Evolutionary conservation across 2,329 filamentous ascomycete species (phyloP).

Genomic region (Trichoderma harzianum): DNA sequence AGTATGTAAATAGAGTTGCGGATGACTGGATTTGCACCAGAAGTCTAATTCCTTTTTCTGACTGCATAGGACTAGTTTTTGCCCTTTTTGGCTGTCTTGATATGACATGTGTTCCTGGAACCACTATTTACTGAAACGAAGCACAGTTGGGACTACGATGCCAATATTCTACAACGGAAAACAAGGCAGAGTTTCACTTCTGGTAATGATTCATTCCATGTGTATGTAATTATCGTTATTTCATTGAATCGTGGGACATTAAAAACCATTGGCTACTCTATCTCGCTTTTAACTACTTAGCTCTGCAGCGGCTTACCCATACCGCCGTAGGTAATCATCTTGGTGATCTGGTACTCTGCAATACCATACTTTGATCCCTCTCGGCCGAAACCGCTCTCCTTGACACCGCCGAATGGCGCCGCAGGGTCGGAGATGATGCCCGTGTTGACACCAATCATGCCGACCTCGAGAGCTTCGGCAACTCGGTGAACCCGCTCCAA

Average conservation of each 20-base stretch:
- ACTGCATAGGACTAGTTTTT: background rate
- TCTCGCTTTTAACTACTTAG: conserved; percentile 22
- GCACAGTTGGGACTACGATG: background rate
- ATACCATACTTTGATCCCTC: conserved; percentile 77
- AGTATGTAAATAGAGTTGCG: background rate
- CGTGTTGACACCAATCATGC: conserved; percentile 84
- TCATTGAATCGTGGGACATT: background rate
- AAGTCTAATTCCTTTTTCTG: background rate
- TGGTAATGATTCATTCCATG: background rate
- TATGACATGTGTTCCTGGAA: background rate
- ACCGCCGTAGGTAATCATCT: conserved; percentile 57
- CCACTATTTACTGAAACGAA: background rate
- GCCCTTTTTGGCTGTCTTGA: background rate
- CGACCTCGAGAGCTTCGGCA: conserved; percentile 71
- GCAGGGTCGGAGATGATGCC: conserved; percentile 60
- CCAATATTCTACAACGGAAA: background rate
- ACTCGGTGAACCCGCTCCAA: conserved; percentile 58
- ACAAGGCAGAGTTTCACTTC: background rate
- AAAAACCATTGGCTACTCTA: background rate
- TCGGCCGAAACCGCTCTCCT: conserved; percentile 75
- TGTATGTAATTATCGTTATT: background rate
- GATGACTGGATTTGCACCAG: background rate
- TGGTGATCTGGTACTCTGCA: conserved; percentile 71
- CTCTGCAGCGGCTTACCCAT: conserved; percentile 54
- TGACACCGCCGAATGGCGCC: conserved; percentile 72